phyloP scores from a whole-genome alignment of 306 rosid species.

The Hippophae rhamnoides region DNA sequence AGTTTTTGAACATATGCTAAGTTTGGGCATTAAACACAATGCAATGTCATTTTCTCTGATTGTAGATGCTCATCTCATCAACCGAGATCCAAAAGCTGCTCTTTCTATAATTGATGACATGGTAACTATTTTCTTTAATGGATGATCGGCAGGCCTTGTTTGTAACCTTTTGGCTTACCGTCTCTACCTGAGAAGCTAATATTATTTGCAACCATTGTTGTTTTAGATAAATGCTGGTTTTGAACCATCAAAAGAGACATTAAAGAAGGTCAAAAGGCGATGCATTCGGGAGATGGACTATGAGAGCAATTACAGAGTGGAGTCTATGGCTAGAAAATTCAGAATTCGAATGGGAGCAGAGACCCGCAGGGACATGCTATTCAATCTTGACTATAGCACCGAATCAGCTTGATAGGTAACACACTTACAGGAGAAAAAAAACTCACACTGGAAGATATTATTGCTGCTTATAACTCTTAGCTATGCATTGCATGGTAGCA shows the following conservation, averaged over 20 bases:
- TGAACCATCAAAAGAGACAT: constrained; percentile 51
- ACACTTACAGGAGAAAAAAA: too few species aligned
- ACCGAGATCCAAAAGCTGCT: constrained; percentile 70
- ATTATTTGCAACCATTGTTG: too few species aligned
- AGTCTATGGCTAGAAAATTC: constrained; percentile 38
- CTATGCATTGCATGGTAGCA: too few species aligned
- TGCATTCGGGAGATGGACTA: constrained; percentile 67
- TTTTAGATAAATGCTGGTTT: constrained; percentile 60
- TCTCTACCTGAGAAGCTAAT: too few species aligned
- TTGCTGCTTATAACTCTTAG: too few species aligned
- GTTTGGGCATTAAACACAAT: constrained; percentile 80
- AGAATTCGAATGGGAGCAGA: constrained; percentile 45
- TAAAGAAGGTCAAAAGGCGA: constrained; percentile 65
- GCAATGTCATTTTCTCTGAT: constrained; percentile 66
- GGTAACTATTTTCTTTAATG: constrained; percentile 38
- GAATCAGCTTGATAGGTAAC: constrained; percentile 42
- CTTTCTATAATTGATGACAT: constrained; percentile 48
- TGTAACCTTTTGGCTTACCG: background rate
- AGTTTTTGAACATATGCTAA: constrained; percentile 70
- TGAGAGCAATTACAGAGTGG: constrained; percentile 50
- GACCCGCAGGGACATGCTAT: constrained; percentile 47
- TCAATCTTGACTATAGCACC: constrained; percentile 49
- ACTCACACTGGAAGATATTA: too few species aligned
- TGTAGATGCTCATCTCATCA: constrained; percentile 76
- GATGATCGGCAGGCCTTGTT: background rate